Base-by-base conservation (phyloP, 768 basidiomycete genomes). In the Lentinula boryana region DNA sequence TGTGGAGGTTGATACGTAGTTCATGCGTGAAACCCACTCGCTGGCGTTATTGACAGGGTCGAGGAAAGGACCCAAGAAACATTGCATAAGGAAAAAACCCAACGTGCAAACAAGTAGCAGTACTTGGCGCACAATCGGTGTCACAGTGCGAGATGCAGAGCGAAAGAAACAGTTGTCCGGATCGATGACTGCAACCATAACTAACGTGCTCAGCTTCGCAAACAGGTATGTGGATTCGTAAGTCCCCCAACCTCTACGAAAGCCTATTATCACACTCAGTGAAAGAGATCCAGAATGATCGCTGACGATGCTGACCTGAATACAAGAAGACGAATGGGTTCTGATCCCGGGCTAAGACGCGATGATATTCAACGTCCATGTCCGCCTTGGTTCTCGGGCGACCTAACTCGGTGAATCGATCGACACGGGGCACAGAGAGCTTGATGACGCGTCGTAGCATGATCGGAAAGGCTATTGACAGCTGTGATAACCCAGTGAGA, bases 141-240 rank as follows among this genome's bases (percentile, higher is more conserved):
- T 75, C n/a, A 70, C 71, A 4, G 75, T 73, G n/a, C 81, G 75
- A 23, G 81, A 72, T 36, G 78, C 70, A 32, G 76, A 71, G 50
- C 87, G 85, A 67, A 93, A 88, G 4, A 87, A 68, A 68, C 91
- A 93, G 69, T 91, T 93, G 67, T 89, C 75, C 18, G 84, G 78
- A 71, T 87, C 80, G 62, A 91, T 77, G 56, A 90, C 70, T 5
- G 88, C 85, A 43, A 88, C 78, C 21, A 87, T 78, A 31, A 89
- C 70, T 5, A 91, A 75, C 15, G 84, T 82, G 64, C 81, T 80
- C 49, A 92, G 79, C 69, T 91, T 93, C 18, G 87, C 83, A 62
- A 84, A 78, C n/a, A 90, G 78, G 65, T 84, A 87, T 13, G 76
- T 78, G 1, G 86, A 80, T 67, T 86, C 78, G 66, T 87, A 88